These are phyloP conservation scores for Areca catechu DNA, from an alignment of 176 grass and related monocot genomes.

Conservation along the genomic window DNA sequence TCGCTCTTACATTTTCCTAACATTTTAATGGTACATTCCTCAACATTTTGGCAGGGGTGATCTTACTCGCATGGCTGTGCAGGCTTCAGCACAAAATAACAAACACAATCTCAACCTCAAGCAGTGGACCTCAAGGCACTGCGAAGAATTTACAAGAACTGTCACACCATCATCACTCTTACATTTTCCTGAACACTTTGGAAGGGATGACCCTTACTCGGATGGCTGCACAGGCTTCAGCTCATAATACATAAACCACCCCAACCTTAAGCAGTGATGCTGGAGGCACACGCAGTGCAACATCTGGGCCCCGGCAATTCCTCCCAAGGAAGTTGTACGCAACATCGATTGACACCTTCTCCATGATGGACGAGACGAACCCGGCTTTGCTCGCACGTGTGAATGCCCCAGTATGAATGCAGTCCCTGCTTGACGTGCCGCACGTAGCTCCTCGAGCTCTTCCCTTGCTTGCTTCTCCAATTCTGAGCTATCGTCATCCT, in stretches of 20 bases:
- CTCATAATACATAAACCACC: conserved; percentile 94
- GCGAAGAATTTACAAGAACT: too few relatives aligned
- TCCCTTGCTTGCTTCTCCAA: conserved; percentile 38
- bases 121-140: too few relatives aligned
- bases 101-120: too few relatives aligned
- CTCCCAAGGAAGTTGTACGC: conserved; percentile 86
- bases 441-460: conserved; percentile 59
- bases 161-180: too few relatives aligned
- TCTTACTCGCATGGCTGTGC: too few relatives aligned
- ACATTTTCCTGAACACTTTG: too few relatives aligned
- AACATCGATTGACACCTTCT: conserved; percentile 54
- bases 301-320: conserved; percentile 86
- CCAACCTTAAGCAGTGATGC: conserved; percentile 94
- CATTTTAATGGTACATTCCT: too few relatives aligned
- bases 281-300: conserved; percentile 68
- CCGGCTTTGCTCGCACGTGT: conserved; percentile 69
- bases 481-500: conserved; percentile 40
- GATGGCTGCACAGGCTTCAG: background rate
- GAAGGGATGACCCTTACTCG: too few relatives aligned
- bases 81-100: too few relatives aligned
- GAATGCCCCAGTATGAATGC: conserved; percentile 92
- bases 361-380: conserved; percentile 83
- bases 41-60: too few relatives aligned
- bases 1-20: too few relatives aligned
- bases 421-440: conserved; percentile 56